Evolutionary conservation across 148 eudicot genomes (phyloP).

Genomic region (Oxyria digyna): DNA sequence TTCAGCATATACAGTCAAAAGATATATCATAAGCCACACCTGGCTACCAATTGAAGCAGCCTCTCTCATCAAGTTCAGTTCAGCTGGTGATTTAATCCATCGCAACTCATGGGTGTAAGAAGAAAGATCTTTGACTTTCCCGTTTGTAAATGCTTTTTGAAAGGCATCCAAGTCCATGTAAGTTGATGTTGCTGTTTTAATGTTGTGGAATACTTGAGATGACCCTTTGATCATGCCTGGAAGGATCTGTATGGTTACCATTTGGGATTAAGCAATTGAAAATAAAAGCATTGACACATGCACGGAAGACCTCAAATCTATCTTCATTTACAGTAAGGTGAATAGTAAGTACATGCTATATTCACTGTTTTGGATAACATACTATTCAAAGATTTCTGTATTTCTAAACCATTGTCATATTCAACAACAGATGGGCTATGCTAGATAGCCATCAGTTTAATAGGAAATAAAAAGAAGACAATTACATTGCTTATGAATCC

Average conservation of each 20-base stretch:
- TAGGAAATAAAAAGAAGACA: neutral
- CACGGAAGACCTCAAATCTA: neutral
- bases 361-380: neutral
- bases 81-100: constrained; percentile 76
- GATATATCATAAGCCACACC: constrained; percentile 22
- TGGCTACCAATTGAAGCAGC: constrained; percentile 78
- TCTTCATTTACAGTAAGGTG: neutral
- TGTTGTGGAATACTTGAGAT: constrained; percentile 54
- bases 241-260: constrained; percentile 50
- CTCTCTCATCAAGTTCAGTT: constrained; percentile 66
- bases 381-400: neutral
- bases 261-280: constrained; percentile 2
- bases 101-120: constrained; percentile 59
- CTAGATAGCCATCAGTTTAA: neutral
- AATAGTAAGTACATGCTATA: neutral
- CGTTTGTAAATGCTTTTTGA: constrained; percentile 29
- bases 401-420: neutral
- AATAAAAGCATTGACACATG: neutral
- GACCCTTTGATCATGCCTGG: constrained; percentile 51
- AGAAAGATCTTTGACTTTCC: constrained; percentile 63
- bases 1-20: neutral
- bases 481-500: neutral
- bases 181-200: constrained; percentile 37
- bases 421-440: neutral
- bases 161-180: constrained; percentile 58